These are phyloP conservation scores for Alternaria angustiovoidea DNA, from an alignment of 2,329 filamentous ascomycete genomes.

Conservation along the genomic window DNA sequence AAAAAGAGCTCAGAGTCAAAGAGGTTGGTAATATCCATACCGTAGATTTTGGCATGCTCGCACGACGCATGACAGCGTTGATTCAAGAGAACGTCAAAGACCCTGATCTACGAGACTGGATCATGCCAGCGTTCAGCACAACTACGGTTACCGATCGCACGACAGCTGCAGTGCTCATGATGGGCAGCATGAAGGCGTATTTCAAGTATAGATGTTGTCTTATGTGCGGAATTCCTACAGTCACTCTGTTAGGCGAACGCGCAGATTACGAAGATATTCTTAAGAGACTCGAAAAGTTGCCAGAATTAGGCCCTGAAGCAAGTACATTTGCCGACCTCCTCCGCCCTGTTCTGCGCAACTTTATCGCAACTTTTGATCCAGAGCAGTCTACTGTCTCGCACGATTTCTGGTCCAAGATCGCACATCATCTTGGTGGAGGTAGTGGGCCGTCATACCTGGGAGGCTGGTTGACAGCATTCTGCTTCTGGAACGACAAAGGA, in stretches of 20 bases:
- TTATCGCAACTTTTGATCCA: conserved; percentile 23
- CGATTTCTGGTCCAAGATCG: conserved; percentile 25
- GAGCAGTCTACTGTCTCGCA: background rate
- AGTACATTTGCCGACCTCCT: conserved; percentile 18
- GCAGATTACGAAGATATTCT: conserved; percentile 28
- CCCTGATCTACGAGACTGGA: conserved; percentile 20
- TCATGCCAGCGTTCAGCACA: conserved; percentile 31
- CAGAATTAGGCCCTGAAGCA: conserved; percentile 15
- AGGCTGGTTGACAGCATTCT: conserved; percentile 33
- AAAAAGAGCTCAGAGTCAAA: conserved; percentile 22
- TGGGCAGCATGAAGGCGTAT: conserved; percentile 29
- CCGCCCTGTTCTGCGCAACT: conserved; percentile 18
- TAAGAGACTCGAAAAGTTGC: conserved; percentile 20
- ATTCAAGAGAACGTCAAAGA: conserved; percentile 23
- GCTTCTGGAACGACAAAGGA: conserved; percentile 25
- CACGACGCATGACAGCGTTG: conserved; percentile 10
- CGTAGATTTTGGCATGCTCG: conserved; percentile 10
- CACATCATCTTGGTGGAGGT: background rate
- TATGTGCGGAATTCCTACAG: conserved; percentile 28
- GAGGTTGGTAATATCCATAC: conserved; percentile 9
- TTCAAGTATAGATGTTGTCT: background rate
- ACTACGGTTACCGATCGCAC: conserved; percentile 23
- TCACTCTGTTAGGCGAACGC: conserved; percentile 28
- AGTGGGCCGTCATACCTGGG: conserved; percentile 16
- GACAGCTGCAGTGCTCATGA: conserved; percentile 27